Conservation (phyloP, 208 protist genomes). For the Trypanosoma congolense region DNA sequence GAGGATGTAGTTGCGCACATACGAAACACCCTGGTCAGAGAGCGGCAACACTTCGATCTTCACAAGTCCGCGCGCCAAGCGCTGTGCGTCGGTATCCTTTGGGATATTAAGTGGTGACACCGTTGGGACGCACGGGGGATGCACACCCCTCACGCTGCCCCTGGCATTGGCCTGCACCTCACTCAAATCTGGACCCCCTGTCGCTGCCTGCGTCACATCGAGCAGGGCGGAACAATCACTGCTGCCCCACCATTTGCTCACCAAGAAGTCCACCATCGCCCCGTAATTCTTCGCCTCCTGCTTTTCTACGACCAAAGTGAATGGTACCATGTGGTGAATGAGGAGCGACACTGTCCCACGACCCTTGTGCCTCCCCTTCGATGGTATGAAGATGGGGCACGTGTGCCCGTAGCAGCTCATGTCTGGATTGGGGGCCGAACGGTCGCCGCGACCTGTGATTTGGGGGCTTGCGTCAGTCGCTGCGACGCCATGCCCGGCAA, state of each 20-base stretch:
- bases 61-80: slow-evolving; percentile 39
- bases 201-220: neutral
- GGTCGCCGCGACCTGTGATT: too few species aligned
- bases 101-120: slow-evolving; percentile 23
- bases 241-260: slow-evolving; percentile 43
- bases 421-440: too few species aligned
- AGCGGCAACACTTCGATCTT: slow-evolving; percentile 59
- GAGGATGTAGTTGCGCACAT: slow-evolving; percentile 85
- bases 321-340: slow-evolving; percentile 65
- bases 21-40: slow-evolving; percentile 67
- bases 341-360: slow-evolving; percentile 59
- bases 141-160: neutral
- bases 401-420: slow-evolving; percentile 13
- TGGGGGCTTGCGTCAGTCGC: too few species aligned
- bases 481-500: too few species aligned
- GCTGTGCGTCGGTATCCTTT: neutral
- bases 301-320: slow-evolving; percentile 72
- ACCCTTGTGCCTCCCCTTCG: slow-evolving; percentile 63
- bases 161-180: neutral
- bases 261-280: slow-evolving; percentile 48
- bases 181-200: neutral
- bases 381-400: slow-evolving; percentile 80
- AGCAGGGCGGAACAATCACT: neutral
- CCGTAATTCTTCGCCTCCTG: slow-evolving; percentile 54
- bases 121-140: neutral